Conservation (phyloP, 2,329 filamentous ascomycete genomes). For the Aspergillus texensis region DNA sequence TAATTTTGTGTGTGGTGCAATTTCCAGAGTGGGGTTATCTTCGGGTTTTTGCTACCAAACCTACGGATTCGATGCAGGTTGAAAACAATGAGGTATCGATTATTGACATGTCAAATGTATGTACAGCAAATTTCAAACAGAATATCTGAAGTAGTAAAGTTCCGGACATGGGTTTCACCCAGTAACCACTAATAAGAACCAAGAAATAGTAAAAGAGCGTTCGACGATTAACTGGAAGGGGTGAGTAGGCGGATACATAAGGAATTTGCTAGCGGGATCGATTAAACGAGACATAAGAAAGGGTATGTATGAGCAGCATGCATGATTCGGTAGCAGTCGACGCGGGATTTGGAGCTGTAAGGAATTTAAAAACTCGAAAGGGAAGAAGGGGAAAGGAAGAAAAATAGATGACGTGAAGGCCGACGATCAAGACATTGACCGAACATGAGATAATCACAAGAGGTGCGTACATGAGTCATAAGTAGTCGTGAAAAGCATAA, state of each 20-base stretch:
- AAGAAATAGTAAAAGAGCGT: not conserved
- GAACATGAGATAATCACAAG: constrained; percentile 22
- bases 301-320: constrained; percentile 21
- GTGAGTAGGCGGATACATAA: constrained; percentile 12
- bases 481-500: constrained; percentile 25
- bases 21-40: constrained; percentile 3
- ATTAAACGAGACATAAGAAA: constrained; percentile 13
- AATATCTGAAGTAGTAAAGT: not conserved
- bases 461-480: constrained; percentile 24
- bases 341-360: not conserved
- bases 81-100: not conserved
- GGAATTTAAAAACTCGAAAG: not conserved
- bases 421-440: constrained; percentile 21
- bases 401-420: constrained; percentile 8
- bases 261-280: constrained; percentile 9
- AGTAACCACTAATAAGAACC: not conserved
- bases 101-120: constrained; percentile 10
- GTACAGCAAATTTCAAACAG: constrained; percentile 2
- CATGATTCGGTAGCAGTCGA: constrained; percentile 8
- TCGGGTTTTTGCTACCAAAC: not conserved
- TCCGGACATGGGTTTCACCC: not conserved
- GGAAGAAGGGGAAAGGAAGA: not conserved
- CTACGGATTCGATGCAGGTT: not conserved
- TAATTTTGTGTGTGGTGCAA: not conserved
- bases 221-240: not conserved